phyloP scores from a whole-genome alignment of 768 basidiomycete species.

The Podaxis sp. region DNA sequence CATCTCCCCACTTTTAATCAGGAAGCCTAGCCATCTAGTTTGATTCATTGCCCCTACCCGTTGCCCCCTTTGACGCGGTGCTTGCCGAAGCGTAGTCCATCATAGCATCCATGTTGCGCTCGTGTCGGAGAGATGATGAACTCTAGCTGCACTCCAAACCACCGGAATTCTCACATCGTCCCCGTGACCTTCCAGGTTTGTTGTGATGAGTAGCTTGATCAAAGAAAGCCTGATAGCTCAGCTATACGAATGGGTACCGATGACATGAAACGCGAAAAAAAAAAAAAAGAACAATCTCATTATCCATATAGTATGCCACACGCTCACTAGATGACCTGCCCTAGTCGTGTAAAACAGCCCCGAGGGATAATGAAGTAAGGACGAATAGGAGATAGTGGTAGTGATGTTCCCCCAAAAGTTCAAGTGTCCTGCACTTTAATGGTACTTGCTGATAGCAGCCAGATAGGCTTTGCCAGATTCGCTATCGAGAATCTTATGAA shows the following conservation, averaged over 20 bases:
- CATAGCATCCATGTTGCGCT: too few relatives aligned
- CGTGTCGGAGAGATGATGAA: too few relatives aligned
- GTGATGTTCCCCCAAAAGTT: not conserved
- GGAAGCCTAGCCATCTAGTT: too few relatives aligned
- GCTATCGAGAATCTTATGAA: slow-evolving; percentile 15
- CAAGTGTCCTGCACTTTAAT: slow-evolving; percentile 15
- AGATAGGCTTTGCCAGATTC: slow-evolving; percentile 38
- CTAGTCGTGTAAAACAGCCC: not conserved
- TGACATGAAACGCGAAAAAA: not conserved
- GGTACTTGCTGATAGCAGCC: slow-evolving; percentile 34
- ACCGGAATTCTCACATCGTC: not conserved
- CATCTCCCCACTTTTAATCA: too few relatives aligned
- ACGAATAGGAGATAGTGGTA: not conserved
- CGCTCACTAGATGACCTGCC: not conserved
- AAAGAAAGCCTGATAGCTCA: not conserved
- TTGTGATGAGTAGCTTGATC: not conserved
- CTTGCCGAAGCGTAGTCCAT: too few relatives aligned
- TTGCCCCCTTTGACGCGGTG: too few relatives aligned
- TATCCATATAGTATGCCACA: not conserved
- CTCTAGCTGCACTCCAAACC: too few relatives aligned
- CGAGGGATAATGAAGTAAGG: not conserved
- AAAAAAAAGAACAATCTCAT: not conserved
- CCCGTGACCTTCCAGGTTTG: not conserved
- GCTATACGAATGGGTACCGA: not conserved
- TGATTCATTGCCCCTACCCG: too few relatives aligned